Evolutionary conservation across 2,329 filamentous ascomycete genomes (phyloP).

Genomic region (Bipolaris oryzae): DNA sequence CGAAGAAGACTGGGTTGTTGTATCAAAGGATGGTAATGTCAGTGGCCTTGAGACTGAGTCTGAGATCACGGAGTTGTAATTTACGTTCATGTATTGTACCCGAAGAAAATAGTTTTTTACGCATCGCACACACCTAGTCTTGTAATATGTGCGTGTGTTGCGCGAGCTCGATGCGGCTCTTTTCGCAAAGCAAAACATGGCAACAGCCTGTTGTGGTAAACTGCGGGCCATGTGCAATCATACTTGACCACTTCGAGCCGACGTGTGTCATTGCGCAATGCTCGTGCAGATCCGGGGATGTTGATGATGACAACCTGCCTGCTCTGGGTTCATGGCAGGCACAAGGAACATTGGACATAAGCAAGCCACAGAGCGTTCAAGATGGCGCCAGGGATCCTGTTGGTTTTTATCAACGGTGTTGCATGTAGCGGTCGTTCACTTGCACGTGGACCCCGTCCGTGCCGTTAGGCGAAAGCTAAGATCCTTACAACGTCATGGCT

Average conservation of each 20-base stretch:
- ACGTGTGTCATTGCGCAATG: background rate
- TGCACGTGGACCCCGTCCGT: slow-evolving; percentile 15
- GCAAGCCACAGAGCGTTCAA: background rate
- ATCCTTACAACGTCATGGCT: slow-evolving; percentile 22
- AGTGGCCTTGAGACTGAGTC: background rate
- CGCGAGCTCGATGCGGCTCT: too few species aligned
- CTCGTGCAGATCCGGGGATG: background rate
- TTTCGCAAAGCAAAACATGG: background rate
- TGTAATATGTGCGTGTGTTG: background rate
- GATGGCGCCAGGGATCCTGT: background rate
- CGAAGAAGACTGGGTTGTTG: background rate
- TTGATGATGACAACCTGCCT: background rate
- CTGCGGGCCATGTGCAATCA: background rate
- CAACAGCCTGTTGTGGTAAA: background rate
- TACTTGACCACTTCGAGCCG: background rate
- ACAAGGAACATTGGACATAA: background rate
- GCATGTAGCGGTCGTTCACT: slow-evolving; percentile 15
- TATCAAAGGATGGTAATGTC: background rate
- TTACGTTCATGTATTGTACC: background rate
- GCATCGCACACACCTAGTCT: background rate
- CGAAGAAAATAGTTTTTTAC: background rate
- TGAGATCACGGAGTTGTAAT: slow-evolving; percentile 13
- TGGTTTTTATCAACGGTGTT: slow-evolving; percentile 13
- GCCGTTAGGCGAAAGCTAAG: slow-evolving; percentile 15
- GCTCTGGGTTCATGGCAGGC: background rate